Base-by-base conservation (phyloP, 148 eudicot species). In the Persicaria maculosa region DNA sequence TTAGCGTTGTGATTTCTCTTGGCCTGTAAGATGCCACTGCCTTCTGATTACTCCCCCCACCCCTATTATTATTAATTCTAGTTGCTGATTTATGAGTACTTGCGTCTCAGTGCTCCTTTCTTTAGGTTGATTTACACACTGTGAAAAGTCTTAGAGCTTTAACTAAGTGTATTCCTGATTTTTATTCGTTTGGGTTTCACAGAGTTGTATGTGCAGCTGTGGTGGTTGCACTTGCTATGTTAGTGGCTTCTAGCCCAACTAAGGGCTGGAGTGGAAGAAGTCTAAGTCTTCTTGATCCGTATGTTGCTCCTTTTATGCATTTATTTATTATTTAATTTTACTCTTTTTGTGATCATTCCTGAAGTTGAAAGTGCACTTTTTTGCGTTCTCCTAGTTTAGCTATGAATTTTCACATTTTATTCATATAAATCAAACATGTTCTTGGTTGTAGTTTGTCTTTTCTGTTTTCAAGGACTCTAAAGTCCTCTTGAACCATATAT, bases 221-320 rank as follows among this genome's bases (percentile, higher is more conserved):
- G 36, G 80, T 82, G 70, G 96, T 93, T 40, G 86, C 92, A 77
- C 88, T 95, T 47, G 77, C 92, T 50, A 95, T 95, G 40, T 72
- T 95, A 81, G 96, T 95, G 72, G 98, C 98, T 81, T 90, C 98
- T 72, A 95, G 98, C 80, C 98, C 98, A 73, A 95, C 98, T 53
- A 84, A 79, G 83, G 98, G 98, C 82, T 95, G 97, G 98, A 95
- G 98, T 79, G 98, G 98, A 76, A 84, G 98, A 77, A 95, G 98
- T 83, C 83, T 95, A 74, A 95, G 98, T 80, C 85, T 95, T 68
- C 96, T 95, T 79, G 98, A 95, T 85, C 98, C 98, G 98, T 95
- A 81, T 82, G 97, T 81, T 76, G 68, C 70, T 36, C 9, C 17
- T 65, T 22, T 59, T 4, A 47, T 40, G n/a, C 17, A 36, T 65